A percentile compares a stretch with the other conserved stretches of the same genome.
These are phyloP conservation scores for Mycena kentingensis DNA, from an alignment of 768 basidiomycete species.

Conservation along the genomic window DNA sequence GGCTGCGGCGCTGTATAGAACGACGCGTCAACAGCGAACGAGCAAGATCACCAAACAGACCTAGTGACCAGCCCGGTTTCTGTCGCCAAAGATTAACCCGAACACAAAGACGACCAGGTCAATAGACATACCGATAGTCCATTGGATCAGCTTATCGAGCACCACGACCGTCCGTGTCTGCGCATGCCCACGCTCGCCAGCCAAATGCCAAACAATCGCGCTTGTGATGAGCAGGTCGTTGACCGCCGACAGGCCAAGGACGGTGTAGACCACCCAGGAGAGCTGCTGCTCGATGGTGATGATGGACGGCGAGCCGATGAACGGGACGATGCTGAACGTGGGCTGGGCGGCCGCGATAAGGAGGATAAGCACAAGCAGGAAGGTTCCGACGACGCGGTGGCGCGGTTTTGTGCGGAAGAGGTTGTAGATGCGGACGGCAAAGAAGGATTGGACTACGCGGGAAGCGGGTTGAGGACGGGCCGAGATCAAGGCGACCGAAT, in stretches of 20 bases:
- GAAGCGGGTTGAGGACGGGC: neutral
- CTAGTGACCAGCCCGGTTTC: neutral
- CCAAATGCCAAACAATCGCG: neutral
- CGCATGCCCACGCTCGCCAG: neutral
- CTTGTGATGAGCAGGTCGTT: neutral
- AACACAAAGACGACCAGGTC: neutral
- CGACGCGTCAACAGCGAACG: neutral
- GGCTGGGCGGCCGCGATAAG: neutral
- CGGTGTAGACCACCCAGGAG: neutral
- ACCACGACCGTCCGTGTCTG: neutral
- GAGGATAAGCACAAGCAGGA: too few species aligned
- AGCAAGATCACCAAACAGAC: neutral
- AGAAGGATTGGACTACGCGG: neutral
- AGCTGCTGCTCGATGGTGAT: neutral
- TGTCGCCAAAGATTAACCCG: neutral
- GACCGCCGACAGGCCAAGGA: neutral
- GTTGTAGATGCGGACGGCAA: neutral
- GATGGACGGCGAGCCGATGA: neutral
- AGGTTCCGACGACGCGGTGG: neutral
- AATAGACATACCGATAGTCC: neutral
- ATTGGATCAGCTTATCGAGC: neutral
- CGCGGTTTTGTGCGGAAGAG: neutral
- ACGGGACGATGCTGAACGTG: neutral
- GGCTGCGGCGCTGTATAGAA: neutral
- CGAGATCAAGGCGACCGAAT: too few species aligned